phyloP scores from a whole-genome alignment of 2,329 filamentous ascomycete genomes.

The Amesomyces nigricolor region DNA sequence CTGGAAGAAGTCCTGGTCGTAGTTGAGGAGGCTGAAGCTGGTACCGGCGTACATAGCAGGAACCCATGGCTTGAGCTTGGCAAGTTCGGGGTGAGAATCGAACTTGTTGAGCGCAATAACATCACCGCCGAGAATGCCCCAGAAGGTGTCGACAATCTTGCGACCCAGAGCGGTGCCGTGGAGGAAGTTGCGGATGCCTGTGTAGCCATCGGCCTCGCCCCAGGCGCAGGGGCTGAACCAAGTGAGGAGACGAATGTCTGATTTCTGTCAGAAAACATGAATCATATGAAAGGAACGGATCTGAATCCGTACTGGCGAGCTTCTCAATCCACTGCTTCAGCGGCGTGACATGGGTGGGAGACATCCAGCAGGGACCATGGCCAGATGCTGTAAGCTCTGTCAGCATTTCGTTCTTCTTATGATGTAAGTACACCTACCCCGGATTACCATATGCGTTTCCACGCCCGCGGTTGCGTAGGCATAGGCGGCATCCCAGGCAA shows the following conservation, averaged over 20 bases:
- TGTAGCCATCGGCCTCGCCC: slow-evolving; percentile 57
- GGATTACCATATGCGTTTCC: slow-evolving; percentile 55
- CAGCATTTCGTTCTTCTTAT: not conserved
- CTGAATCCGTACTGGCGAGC: slow-evolving; percentile 38
- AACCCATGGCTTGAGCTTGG: slow-evolving; percentile 50
- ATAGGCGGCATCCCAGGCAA: slow-evolving; percentile 60
- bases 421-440: slow-evolving; percentile 33
- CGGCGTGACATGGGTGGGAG: slow-evolving; percentile 58
- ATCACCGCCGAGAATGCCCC: slow-evolving; percentile 51
- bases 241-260: slow-evolving; percentile 59
- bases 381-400: slow-evolving; percentile 32
- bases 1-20: slow-evolving; percentile 51
- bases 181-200: slow-evolving; percentile 47
- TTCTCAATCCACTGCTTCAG: slow-evolving; percentile 64
- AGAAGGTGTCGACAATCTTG: slow-evolving; percentile 52
- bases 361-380: slow-evolving; percentile 54
- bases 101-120: slow-evolving; percentile 49
- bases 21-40: slow-evolving; percentile 56
- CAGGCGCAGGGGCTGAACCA: slow-evolving; percentile 73
- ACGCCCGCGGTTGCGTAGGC: slow-evolving; percentile 51
- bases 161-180: slow-evolving; percentile 54
- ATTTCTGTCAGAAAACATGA: not conserved
- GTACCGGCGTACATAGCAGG: slow-evolving; percentile 48
- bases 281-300: not conserved
- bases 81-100: slow-evolving; percentile 46